Evolutionary conservation across 2,329 filamentous ascomycete genomes (phyloP).

Genomic region (Hypoxylon sp.): DNA sequence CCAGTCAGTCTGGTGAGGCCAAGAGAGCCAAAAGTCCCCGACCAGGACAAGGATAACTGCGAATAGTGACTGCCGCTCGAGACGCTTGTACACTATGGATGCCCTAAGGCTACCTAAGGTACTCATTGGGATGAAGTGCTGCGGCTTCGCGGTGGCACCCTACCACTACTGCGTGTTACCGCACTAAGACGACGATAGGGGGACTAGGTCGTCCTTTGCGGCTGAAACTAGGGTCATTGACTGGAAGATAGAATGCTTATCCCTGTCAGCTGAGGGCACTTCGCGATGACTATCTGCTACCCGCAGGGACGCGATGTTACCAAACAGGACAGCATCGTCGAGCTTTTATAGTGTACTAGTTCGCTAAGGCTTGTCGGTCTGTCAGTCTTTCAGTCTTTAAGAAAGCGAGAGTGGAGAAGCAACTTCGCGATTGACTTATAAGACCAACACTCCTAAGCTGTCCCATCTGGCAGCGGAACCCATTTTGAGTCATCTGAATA

Average conservation of each 20-base stretch:
- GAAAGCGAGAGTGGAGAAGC: background rate
- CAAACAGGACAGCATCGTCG: background rate
- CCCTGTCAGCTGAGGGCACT: constrained; percentile 28
- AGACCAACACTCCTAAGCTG: background rate
- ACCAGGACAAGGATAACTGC: constrained; percentile 8
- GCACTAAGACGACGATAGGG: constrained; percentile 1
- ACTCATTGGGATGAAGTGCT: constrained; percentile 2
- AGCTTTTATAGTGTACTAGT: background rate
- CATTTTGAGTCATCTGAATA: background rate
- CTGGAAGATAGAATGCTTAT: constrained; percentile 6
- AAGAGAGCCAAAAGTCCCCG: constrained; percentile 7
- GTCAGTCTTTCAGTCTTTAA: background rate
- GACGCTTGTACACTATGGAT: constrained; percentile 15
- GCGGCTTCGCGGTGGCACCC: background rate
- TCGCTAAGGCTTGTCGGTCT: background rate
- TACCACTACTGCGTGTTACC: too few species aligned
- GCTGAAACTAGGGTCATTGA: constrained; percentile 24
- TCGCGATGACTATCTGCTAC: constrained; percentile 1
- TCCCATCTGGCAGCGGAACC: background rate
- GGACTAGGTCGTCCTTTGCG: constrained; percentile 6
- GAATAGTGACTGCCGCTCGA: constrained; percentile 5
- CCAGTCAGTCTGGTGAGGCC: constrained; percentile 6
- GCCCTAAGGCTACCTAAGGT: too few species aligned
- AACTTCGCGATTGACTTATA: background rate
- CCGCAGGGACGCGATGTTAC: constrained; percentile 26